These are phyloP conservation scores for Spergularia bocconei DNA, from an alignment of 148 eudicot genomes.

Conservation along the genomic window DNA sequence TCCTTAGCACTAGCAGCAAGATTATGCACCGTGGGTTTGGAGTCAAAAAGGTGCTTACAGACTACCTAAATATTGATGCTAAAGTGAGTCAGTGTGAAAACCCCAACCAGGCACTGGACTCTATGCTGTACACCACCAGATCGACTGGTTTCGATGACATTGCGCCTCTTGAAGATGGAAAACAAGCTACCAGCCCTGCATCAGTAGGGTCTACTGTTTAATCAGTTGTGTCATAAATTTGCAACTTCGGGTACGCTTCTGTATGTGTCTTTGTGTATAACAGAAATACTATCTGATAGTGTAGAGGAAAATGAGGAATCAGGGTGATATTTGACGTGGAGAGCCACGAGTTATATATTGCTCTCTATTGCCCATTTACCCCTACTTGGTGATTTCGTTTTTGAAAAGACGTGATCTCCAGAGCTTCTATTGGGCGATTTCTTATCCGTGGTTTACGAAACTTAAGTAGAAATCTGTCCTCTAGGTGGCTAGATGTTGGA, in stretches of 20 bases:
- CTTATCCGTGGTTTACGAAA: too few relatives aligned
- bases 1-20: constrained; percentile 40
- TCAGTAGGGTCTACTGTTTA: neutral
- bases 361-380: neutral
- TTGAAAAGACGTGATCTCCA: too few relatives aligned
- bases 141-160: constrained; percentile 15
- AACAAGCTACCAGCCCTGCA: constrained; percentile 7
- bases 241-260: neutral
- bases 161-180: neutral
- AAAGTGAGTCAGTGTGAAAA: constrained; percentile 28
- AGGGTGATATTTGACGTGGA: neutral
- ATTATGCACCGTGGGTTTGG: constrained; percentile 45
- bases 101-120: constrained; percentile 25
- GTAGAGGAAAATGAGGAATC: constrained; percentile 7
- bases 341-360: neutral
- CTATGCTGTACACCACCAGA: constrained; percentile 27
- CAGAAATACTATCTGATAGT: constrained; percentile 14
- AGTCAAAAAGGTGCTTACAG: constrained; percentile 48
- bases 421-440: too few relatives aligned
- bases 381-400: too few relatives aligned
- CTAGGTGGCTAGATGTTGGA: too few relatives aligned
- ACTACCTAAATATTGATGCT: constrained; percentile 41
- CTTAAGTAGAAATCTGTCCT: too few relatives aligned
- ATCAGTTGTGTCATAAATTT: neutral
- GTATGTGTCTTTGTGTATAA: constrained; percentile 12